Evolutionary conservation across 1,284 basidiomycete genomes (phyloP), one percentile per base, ranked within the genome.

Genomic region (Ceratobasidium theobromae): DNA sequence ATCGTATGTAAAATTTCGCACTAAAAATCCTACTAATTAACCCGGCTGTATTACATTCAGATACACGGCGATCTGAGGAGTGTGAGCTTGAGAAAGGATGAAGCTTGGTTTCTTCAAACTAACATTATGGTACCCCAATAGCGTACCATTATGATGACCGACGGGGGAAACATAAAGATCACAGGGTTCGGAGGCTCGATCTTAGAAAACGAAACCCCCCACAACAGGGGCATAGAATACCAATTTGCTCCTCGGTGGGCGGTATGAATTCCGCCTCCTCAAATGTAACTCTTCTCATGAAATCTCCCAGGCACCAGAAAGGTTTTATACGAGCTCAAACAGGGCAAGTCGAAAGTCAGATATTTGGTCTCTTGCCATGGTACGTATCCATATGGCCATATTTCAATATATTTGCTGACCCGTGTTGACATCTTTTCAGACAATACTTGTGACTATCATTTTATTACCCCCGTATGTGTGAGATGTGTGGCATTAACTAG

Each of bases 21-120:
- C 11, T 18, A 25, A 21, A 32, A 32, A 32, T 53, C 21, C 48
- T 3, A 18, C 38, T 18, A 33, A 41, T 23, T 4, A 54, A 2
- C 23, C 32, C 30, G 18, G n/a, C 12, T 38, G 11, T 14, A 16
- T 54, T 11, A 23, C n/a, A 9, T 16, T 32, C 33, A 62, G 57
- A 38, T 62, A 35, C 57, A 62, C 35, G 57, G 57, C 18, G 57
- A 62, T 33, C 46, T 62, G 25, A 62, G 57, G 51, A 14, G 43
- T n/a, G 57, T 62, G 27, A n/a, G 46, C 5, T 3, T 40, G 11
- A 5, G 25, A 14, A 6, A 12, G 5, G 9, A 9, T n/a, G 18
- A 27, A 16, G 16, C 11, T 38, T 8, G 35, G 16, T 38, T 8
- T 38, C 16, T 8, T 38, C 16, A 4, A 35, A 28, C 21, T 5